Evolutionary conservation across 805 yeast genomes (phyloP), one percentile per base, ranked within the genome.

Genomic region (Candida boidinii): DNA sequence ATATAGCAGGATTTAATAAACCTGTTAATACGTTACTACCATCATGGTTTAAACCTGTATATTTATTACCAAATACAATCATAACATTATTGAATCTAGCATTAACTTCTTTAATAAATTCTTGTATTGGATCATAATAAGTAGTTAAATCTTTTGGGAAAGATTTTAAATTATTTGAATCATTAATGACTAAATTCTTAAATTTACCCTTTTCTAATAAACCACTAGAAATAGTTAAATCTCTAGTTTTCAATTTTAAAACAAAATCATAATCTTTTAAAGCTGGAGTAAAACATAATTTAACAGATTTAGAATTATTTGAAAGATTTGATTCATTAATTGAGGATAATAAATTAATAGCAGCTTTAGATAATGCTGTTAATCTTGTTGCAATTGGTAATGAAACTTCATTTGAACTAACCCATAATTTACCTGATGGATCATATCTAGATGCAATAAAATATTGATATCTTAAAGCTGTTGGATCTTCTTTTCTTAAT

Each of bases 341-440:
- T 33, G 64, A 65, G 2, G 40, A 26, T 15, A 78, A 54, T 35
- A 81, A 51, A 14, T 68, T 66, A 26, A 73, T 56, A 0, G 90
- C 88, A 19, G 81, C 88, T 42, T 85, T 73, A 2, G 96, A 73
- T 39, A 92, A 67, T 0, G 94, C 88, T 0, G 97, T 90, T 39
- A 90, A 60, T 58, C 99, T 76, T 10, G 88, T 70, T 4, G 95
- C 87, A 36, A 88, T 78, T 7, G 96, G 88, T 35, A 82, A 62
- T 2, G 73, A 62, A 26, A 68, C 48, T 15, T 45, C 45, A 22
- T 47, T 45, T 3, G 61, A 54, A 3, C 64, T 50, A n/a, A n/a
- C n/a, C 90, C 95, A 92, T 38, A 85, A 53, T 29, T 76, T 75
- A 28, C 97, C 97, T 10, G 90, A 73, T n/a, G 78, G 74, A 49